Percentiles rank a stretch among this genome's conserved stretches.
Evolutionary conservation across 768 basidiomycete species (phyloP).

Genomic region (Auricularia cornea): DNA sequence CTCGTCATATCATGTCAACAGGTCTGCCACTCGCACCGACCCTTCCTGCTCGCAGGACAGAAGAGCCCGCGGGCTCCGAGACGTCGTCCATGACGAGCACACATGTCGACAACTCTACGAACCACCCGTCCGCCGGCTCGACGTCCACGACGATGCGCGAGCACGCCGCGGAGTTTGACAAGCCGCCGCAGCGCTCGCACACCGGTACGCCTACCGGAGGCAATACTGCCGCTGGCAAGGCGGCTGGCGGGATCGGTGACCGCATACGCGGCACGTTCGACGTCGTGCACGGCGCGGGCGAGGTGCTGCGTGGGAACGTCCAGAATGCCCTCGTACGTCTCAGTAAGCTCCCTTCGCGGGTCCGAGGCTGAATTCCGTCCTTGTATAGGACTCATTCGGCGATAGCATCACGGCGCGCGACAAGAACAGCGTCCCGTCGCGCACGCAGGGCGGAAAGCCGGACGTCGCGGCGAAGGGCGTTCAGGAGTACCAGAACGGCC

Average conservation of each 20-base stretch:
- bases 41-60: too few relatives aligned
- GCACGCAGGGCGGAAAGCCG: background rate
- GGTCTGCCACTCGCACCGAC: too few relatives aligned
- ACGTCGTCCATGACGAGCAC: too few relatives aligned
- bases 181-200: too few relatives aligned
- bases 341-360: background rate
- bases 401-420: background rate
- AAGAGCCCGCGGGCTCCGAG: too few relatives aligned
- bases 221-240: background rate
- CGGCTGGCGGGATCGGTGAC: background rate
- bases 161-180: too few relatives aligned
- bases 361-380: background rate
- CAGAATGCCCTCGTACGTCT: background rate
- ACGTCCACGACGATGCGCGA: too few relatives aligned
- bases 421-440: background rate
- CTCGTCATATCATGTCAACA: too few relatives aligned
- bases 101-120: too few relatives aligned
- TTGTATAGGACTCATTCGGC: background rate
- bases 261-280: background rate
- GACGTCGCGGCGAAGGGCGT: background rate
- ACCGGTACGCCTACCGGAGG: too few relatives aligned
- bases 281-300: background rate
- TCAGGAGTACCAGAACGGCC: background rate
- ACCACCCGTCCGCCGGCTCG: too few relatives aligned
- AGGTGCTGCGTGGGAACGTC: background rate